Conservation (phyloP, 1,139 yeast genomes). For the Yamadazyma friedrichii region DNA sequence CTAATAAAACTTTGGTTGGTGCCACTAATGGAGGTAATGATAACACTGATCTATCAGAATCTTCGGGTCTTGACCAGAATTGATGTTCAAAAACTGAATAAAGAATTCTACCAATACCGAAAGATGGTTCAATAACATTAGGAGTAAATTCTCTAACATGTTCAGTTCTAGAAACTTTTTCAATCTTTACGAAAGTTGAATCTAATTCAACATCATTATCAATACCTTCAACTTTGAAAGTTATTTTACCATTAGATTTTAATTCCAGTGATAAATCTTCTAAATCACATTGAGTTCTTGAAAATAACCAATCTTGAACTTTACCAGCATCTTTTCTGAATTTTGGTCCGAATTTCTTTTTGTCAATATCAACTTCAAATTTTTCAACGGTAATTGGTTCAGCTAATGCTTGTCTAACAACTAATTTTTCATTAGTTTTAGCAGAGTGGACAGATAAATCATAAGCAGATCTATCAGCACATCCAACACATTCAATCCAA, state of each 20-base stretch:
- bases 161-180: constrained; percentile 76
- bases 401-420: constrained; percentile 86
- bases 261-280: constrained; percentile 75
- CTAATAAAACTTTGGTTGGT: constrained; percentile 95
- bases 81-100: constrained; percentile 92
- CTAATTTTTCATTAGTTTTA: constrained; percentile 90
- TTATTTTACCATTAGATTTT: constrained; percentile 59
- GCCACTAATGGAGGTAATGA: constrained; percentile 96
- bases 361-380: constrained; percentile 81
- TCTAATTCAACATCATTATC: constrained; percentile 69
- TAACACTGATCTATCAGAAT: constrained; percentile 84
- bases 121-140: constrained; percentile 97
- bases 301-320: constrained; percentile 76
- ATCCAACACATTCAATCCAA: constrained; percentile 99
- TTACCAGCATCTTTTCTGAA: constrained; percentile 96
- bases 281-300: constrained; percentile 83
- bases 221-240: constrained; percentile 59
- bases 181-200: constrained; percentile 67
- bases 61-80: constrained; percentile 95
- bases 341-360: constrained; percentile 96
- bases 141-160: constrained; percentile 96
- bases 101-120: constrained; percentile 97
- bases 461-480: constrained; percentile 99
- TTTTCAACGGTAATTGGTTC: constrained; percentile 81
- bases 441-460: constrained; percentile 95